Conservation (phyloP, 768 basidiomycete species). For the Tephrocybe rancida region DNA sequence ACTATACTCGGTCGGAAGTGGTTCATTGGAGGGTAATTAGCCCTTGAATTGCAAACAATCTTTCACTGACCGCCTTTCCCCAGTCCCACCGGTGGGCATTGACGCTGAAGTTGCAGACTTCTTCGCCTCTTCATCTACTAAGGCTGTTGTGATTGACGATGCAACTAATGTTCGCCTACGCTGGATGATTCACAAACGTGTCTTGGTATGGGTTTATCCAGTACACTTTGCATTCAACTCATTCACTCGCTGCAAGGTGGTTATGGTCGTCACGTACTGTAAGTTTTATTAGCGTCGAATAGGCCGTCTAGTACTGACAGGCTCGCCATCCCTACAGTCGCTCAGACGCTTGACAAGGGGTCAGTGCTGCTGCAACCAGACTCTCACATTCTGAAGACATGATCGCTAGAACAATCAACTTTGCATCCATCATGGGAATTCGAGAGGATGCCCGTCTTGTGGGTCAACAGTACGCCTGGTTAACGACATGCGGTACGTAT, state of each 20-base stretch:
- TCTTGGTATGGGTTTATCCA: constrained; percentile 29
- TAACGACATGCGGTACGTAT: constrained; percentile 46
- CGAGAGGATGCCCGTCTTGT: constrained; percentile 42
- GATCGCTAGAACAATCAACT: constrained; percentile 40
- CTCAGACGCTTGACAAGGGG: constrained; percentile 51
- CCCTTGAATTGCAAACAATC: not conserved
- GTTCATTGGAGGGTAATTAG: constrained; percentile 18
- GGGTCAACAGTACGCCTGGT: constrained; percentile 53
- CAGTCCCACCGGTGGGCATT: constrained; percentile 31
- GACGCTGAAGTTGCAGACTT: constrained; percentile 50
- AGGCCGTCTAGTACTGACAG: not conserved
- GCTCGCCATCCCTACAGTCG: constrained; percentile 24
- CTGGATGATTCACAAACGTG: constrained; percentile 49
- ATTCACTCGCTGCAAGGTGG: constrained; percentile 20
- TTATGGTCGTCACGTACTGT: constrained; percentile 53
- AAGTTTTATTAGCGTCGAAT: constrained; percentile 7
- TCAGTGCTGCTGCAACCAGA: constrained; percentile 15
- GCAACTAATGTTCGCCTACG: constrained; percentile 43
- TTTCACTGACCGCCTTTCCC: not conserved
- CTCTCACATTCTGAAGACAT: not conserved
- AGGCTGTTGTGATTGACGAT: constrained; percentile 39
- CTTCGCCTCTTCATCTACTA: constrained; percentile 30
- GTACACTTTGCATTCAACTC: not conserved
- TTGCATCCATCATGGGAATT: constrained; percentile 51
- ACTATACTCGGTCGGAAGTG: constrained; percentile 34